Percentiles rank a stretch among this genome's conserved stretches.
These are phyloP conservation scores for Graphilbum ipis-grandicollis DNA, from an alignment of 2,329 filamentous ascomycete species.

Conservation along the genomic window DNA sequence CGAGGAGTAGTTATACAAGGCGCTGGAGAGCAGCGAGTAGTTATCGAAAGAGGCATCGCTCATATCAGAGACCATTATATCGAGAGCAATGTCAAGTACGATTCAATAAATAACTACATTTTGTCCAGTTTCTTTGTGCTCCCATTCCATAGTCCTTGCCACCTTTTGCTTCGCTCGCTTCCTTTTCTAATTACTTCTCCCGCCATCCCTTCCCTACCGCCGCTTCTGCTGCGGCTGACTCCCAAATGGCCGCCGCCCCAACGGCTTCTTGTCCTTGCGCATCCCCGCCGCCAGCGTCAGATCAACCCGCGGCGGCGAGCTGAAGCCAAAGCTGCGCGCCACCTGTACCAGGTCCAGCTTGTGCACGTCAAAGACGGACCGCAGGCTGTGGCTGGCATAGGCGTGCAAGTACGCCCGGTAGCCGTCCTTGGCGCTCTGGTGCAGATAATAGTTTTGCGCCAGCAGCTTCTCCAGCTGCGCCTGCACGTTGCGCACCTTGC, in stretches of 20 bases:
- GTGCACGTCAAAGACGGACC: conserved; percentile 71
- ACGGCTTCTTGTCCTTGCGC: conserved; percentile 45
- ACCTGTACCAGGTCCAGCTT: conserved; percentile 72
- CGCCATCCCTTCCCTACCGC: background rate
- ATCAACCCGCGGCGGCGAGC: conserved; percentile 60
- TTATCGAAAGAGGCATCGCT: background rate
- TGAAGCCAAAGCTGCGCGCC: conserved; percentile 70
- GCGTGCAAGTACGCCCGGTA: conserved; percentile 89
- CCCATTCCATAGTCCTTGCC: too few species aligned
- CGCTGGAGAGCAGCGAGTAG: background rate
- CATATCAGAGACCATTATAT: too few species aligned
- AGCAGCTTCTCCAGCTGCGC: conserved; percentile 89
- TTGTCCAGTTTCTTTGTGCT: too few species aligned
- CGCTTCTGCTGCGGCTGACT: conserved; percentile 50
- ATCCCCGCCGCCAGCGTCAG: conserved; percentile 63
- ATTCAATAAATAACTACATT: too few species aligned
- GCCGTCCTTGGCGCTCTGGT: conserved; percentile 64
- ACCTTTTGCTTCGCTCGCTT: background rate
- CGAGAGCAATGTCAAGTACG: too few species aligned
- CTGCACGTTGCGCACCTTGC: conserved; percentile 83
- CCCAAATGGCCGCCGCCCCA: conserved; percentile 54
- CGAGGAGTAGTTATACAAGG: background rate
- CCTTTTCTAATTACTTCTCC: background rate
- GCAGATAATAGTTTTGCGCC: conserved; percentile 88
- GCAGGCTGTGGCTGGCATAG: conserved; percentile 72